Evolutionary conservation across 495 filamentous ascomycete species (phyloP).

Genomic region (Tuber brumale): DNA sequence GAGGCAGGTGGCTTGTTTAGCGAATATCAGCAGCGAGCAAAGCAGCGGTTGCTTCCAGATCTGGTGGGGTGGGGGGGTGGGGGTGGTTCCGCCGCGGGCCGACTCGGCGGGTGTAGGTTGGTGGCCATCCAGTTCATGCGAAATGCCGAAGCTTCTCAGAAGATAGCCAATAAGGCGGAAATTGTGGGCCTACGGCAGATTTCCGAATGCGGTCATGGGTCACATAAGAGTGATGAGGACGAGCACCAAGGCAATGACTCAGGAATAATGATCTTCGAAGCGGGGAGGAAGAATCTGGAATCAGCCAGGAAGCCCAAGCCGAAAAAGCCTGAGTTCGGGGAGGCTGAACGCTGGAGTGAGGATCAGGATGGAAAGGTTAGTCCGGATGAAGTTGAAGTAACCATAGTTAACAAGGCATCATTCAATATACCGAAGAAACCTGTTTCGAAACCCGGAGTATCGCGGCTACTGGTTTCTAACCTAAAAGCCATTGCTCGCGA

Average conservation of each 20-base stretch:
- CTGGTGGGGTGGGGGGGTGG: constrained; percentile 51
- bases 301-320: constrained; percentile 12
- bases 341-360: too few species aligned
- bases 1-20: too few species aligned
- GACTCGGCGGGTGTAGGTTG: constrained; percentile 47
- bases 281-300: constrained; percentile 34
- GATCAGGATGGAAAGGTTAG: too few species aligned
- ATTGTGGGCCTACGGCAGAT: constrained; percentile 69
- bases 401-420: too few species aligned
- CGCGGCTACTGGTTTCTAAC: too few species aligned
- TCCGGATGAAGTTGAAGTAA: too few species aligned
- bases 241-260: constrained; percentile 51
- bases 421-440: too few species aligned
- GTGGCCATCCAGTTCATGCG: constrained; percentile 86
- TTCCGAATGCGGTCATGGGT: constrained; percentile 47
- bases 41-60: constrained; percentile 54
- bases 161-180: constrained; percentile 71
- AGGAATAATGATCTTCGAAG: constrained; percentile 63
- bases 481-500: too few species aligned
- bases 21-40: too few species aligned
- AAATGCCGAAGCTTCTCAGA: constrained; percentile 69
- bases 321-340: constrained; percentile 31
- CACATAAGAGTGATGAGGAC: constrained; percentile 48
- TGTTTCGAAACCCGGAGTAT: too few species aligned
- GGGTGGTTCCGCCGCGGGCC: constrained; percentile 42